These are phyloP conservation scores for Amaranthus hypochondriacus DNA, from an alignment of 148 eudicot genomes.

Conservation along the genomic window DNA sequence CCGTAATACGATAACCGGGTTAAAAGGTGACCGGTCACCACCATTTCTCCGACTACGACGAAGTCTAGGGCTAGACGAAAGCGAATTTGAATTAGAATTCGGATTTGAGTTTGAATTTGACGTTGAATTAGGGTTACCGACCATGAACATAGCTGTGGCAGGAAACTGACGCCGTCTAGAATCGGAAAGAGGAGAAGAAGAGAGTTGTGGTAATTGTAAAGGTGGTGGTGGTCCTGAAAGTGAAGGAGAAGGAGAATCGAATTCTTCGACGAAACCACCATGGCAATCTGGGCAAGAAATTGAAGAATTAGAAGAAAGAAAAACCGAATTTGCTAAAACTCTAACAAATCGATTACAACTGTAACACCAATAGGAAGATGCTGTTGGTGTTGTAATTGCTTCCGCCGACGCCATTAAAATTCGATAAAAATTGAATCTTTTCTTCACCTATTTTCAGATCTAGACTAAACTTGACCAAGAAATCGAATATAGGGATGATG, in stretches of 20 bases:
- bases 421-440: not conserved
- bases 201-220: not conserved
- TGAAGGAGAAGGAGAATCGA: conserved; percentile 36
- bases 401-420: conserved; percentile 22
- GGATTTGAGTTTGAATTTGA: conserved; percentile 28
- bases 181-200: conserved; percentile 23
- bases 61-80: conserved; percentile 34
- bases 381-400: conserved; percentile 29
- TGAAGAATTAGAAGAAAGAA: conserved; percentile 6
- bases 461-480: not conserved
- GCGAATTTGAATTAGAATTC: not conserved
- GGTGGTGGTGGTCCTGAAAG: conserved; percentile 21
- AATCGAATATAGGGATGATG: not conserved
- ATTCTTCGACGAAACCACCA: conserved; percentile 73
- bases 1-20: conserved; percentile 87
- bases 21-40: conserved; percentile 81
- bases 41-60: conserved; percentile 49
- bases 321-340: conserved; percentile 26
- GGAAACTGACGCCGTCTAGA: conserved; percentile 57
- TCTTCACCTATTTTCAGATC: not conserved
- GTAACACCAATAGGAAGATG: conserved; percentile 84
- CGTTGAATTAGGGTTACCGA: conserved; percentile 30
- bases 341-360: conserved; percentile 73
- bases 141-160: conserved; percentile 49
- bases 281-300: conserved; percentile 71